These are phyloP conservation scores for Ampelocalamus luodianensis DNA, from an alignment of 176 grass and related monocot species.

Conservation along the genomic window DNA sequence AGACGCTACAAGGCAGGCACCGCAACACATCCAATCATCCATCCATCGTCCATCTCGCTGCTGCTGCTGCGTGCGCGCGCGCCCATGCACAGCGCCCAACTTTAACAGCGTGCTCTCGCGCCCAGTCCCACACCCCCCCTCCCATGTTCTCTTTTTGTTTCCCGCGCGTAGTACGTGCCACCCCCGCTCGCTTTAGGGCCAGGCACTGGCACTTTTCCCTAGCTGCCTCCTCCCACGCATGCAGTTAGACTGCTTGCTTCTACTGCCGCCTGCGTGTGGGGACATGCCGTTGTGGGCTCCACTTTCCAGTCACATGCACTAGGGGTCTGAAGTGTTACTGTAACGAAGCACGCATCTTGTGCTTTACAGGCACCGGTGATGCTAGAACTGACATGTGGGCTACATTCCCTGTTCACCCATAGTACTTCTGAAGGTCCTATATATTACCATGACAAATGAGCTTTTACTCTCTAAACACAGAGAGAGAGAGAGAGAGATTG, in stretches of 20 bases:
- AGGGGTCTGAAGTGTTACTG: not conserved
- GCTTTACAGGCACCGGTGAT: conserved; percentile 6
- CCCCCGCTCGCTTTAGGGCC: too few relatives aligned
- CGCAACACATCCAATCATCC: not conserved
- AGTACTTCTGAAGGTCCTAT: conserved; percentile 26
- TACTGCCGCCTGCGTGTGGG: conserved; percentile 45
- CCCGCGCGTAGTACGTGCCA: conserved; percentile 38
- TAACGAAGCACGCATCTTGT: not conserved
- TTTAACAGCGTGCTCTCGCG: conserved; percentile 88
- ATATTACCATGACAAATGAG: conserved; percentile 24
- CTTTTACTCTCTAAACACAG: conserved; percentile 1
- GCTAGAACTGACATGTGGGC: conserved; percentile 17
- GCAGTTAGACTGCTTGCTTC: not conserved
- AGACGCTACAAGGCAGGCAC: conserved; percentile 45
- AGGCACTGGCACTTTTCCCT: not conserved
- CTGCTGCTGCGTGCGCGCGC: conserved; percentile 23
- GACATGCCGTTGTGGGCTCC: not conserved
- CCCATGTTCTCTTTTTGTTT: conserved; percentile 67
- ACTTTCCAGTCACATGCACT: not conserved
- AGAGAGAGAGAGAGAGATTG: conserved; percentile 46
- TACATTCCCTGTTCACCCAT: conserved; percentile 30
- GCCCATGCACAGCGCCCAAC: conserved; percentile 43
- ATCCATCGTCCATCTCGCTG: conserved; percentile 19
- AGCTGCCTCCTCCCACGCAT: not conserved
- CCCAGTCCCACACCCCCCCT: conserved; percentile 10